Evolutionary conservation across 2,329 filamentous ascomycete species (phyloP), one percentile per base, ranked within the genome.

Genomic region (Aspergillus ibericus): DNA sequence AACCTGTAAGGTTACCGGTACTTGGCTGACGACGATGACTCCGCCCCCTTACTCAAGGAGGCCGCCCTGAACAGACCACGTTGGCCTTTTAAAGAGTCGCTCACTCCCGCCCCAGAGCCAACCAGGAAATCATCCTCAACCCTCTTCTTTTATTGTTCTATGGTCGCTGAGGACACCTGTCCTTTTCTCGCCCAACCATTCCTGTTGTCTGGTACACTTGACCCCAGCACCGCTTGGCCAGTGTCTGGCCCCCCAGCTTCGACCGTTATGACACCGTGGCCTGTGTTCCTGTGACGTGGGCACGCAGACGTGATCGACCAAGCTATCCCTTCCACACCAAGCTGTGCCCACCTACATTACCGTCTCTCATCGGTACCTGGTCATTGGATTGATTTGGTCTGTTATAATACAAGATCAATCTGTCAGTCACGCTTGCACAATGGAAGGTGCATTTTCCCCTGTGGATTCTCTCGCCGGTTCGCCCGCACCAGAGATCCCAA

Each of bases 71-170:
- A 69, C 56, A 68, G 71, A 72, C 68, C 74, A 75, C 71, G 68
- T 68, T 77, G 75, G 73, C 74, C 75, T 77, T 71, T 77, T 75
- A 69, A 75, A 75, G 69, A 67, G 66, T 54, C 53, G 44, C 52
- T 58, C 56, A 48, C 57, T 63, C 61, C 63, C 68, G 44, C 59
- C 15, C 55, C 49, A 49, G 15, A 18, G 15, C 25, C 12, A n/a
- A 49, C 18, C 46, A 52, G n/a, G 32, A 53, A 35, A 47, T 51
- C 55, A 59, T 36, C 44, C 34, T 57, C 59, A 57, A 38, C 36
- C 59, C 55, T 53, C 48, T 38, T 55, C 55, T 61, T 47, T 56
- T 58, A 53, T 56, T 69, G 46, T 66, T 34, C 16, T 35, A 50
- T 56, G 59, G 47, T 53, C 55, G 40, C 55, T 69, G 48, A 65